These are phyloP conservation scores for Calonectria fujianensis DNA, from an alignment of 2,329 filamentous ascomycete genomes.

Conservation along the genomic window DNA sequence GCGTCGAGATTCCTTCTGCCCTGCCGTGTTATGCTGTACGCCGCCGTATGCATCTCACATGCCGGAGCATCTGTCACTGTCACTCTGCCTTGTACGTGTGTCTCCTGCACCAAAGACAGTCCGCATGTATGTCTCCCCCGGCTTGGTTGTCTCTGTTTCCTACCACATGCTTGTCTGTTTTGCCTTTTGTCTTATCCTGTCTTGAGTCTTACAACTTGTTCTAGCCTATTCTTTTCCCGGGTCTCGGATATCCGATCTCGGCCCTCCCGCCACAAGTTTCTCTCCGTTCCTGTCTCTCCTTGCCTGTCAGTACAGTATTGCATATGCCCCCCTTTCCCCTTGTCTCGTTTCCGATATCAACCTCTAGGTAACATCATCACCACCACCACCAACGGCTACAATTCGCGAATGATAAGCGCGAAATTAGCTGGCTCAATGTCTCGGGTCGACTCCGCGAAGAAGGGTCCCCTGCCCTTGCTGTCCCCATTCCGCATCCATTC, in stretches of 20 bases:
- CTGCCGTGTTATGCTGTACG: conserved; percentile 18
- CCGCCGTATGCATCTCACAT: conserved; percentile 13
- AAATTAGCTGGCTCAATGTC: conserved; percentile 31
- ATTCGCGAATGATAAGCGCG: not conserved
- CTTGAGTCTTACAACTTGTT: conserved; percentile 3
- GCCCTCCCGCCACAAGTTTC: conserved; percentile 19
- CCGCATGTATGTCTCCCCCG: conserved; percentile 22
- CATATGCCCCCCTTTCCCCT: not conserved
- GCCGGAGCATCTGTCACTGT: conserved; percentile 21
- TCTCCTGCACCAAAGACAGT: conserved; percentile 36
- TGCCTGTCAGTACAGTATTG: not conserved
- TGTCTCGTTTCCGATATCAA: conserved; percentile 24
- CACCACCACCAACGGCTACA: not conserved
- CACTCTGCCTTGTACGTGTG: conserved; percentile 30
- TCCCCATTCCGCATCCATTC: conserved; percentile 36
- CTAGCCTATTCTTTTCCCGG: not conserved
- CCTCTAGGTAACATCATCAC: not conserved
- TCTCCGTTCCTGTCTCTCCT: conserved; percentile 10
- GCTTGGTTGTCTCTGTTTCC: conserved; percentile 1
- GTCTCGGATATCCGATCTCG: conserved; percentile 34
- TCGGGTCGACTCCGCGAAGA: conserved; percentile 34
- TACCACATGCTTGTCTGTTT: conserved; percentile 15
- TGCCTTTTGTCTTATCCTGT: not conserved
- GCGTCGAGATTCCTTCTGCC: conserved; percentile 35
- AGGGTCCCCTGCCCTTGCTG: conserved; percentile 7